Conservation (phyloP, 441 rosid species). For the Euphorbia celastroides region DNA sequence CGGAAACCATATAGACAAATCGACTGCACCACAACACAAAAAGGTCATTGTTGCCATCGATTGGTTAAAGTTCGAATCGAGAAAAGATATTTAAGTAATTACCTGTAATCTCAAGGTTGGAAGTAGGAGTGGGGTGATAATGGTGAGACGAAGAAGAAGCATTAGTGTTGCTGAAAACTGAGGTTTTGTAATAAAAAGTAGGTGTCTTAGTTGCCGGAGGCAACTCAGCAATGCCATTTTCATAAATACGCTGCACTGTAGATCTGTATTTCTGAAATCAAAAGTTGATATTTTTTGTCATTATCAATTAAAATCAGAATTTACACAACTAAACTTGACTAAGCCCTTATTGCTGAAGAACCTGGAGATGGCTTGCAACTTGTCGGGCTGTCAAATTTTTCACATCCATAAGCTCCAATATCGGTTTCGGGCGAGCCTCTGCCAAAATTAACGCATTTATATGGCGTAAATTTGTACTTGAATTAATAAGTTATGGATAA, state of each 20-base stretch:
- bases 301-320: not conserved
- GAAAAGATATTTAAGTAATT: not conserved
- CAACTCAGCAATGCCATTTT: not conserved
- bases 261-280: slow-evolving; percentile 36
- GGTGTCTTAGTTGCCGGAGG: not conserved
- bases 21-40: no score
- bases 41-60: no score
- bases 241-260: slow-evolving; percentile 22
- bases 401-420: slow-evolving; percentile 36
- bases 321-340: not conserved
- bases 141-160: not conserved
- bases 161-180: not conserved
- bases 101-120: not conserved
- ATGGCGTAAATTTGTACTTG: no score
- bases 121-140: not conserved
- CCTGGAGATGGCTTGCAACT: slow-evolving; percentile 63
- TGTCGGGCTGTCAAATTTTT: slow-evolving; percentile 41
- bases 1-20: no score
- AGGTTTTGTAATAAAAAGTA: not conserved
- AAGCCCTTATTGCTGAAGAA: slow-evolving; percentile 6
- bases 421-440: slow-evolving; percentile 47
- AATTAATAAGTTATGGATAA: not conserved
- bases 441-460: not conserved
- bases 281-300: not conserved
- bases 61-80: no score